A percentile compares a stretch with the other conserved stretches of the same genome.
phyloP scores from a whole-genome alignment of 2,329 filamentous ascomycete genomes.

The Pseudocercospora ulei region DNA sequence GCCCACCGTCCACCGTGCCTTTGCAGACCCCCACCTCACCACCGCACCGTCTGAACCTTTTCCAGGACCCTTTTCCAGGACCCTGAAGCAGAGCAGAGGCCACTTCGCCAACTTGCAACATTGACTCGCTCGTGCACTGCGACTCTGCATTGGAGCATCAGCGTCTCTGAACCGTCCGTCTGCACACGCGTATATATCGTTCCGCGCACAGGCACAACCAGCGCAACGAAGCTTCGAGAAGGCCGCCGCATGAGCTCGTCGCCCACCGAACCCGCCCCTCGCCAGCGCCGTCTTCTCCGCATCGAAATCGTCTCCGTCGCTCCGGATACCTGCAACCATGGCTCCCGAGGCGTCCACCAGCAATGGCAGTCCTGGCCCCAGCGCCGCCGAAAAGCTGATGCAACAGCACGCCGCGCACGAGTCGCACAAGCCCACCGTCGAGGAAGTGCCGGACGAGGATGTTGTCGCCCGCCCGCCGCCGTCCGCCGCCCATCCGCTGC shows the following conservation, averaged over 20 bases:
- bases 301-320: conserved; percentile 16
- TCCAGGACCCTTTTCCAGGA: too few species aligned
- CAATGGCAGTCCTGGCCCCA: conserved; percentile 27
- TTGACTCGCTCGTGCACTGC: too few species aligned
- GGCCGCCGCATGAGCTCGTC: conserved; percentile 17
- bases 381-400: conserved; percentile 46
- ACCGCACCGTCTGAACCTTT: too few species aligned
- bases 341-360: conserved; percentile 22
- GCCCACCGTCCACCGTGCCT: too few species aligned
- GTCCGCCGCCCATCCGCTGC: conserved; percentile 42
- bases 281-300: conserved; percentile 12
- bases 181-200: too few species aligned
- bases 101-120: too few species aligned
- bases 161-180: too few species aligned
- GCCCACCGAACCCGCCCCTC: conserved; percentile 3
- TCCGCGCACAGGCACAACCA: too few species aligned
- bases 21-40: too few species aligned
- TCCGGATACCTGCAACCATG: conserved; percentile 24
- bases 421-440: conserved; percentile 55
- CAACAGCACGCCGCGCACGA: conserved; percentile 47
- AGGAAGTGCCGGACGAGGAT: conserved; percentile 74
- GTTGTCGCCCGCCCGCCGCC: conserved; percentile 51
- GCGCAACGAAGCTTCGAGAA: conserved; percentile 13
- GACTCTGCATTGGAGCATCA: too few species aligned
- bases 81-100: too few species aligned